These are phyloP conservation scores for Coemansia sp. DNA, from an alignment of 192 early-diverging fungal species.

Conservation along the genomic window DNA sequence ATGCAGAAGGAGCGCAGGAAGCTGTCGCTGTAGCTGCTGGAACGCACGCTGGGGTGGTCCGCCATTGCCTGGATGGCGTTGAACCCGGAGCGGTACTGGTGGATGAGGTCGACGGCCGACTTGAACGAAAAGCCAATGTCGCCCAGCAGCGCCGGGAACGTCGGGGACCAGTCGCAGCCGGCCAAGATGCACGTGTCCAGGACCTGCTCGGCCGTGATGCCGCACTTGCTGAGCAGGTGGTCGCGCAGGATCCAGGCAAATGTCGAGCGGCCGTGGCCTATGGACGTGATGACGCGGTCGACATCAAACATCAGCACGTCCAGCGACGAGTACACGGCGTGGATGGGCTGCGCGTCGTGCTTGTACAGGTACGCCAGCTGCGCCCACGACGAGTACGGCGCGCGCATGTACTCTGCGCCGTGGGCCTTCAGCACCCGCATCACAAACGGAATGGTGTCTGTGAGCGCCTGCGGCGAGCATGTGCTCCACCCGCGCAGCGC, in stretches of 20 bases:
- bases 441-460: constrained; percentile 65
- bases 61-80: constrained; percentile 66
- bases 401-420: constrained; percentile 70
- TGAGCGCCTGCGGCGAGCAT: constrained; percentile 55
- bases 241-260: constrained; percentile 67
- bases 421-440: constrained; percentile 67
- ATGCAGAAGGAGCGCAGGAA: constrained; percentile 71
- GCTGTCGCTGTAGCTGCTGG: constrained; percentile 66
- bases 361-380: constrained; percentile 73
- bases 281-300: constrained; percentile 64
- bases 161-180: constrained; percentile 71
- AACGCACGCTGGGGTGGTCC: constrained; percentile 56
- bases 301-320: constrained; percentile 76
- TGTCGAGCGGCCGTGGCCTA: constrained; percentile 64
- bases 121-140: constrained; percentile 66
- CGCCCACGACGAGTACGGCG: constrained; percentile 76
- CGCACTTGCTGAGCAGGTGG: constrained; percentile 57
- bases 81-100: constrained; percentile 69
- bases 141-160: constrained; percentile 65
- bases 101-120: constrained; percentile 63
- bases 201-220: constrained; percentile 66
- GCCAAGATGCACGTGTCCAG: constrained; percentile 78
- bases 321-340: constrained; percentile 68
- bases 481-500: constrained; percentile 60
- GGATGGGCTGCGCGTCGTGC: constrained; percentile 67